Evolutionary conservation across 2,329 filamentous ascomycete genomes (phyloP).

Genomic region (Trichoderma koningii): DNA sequence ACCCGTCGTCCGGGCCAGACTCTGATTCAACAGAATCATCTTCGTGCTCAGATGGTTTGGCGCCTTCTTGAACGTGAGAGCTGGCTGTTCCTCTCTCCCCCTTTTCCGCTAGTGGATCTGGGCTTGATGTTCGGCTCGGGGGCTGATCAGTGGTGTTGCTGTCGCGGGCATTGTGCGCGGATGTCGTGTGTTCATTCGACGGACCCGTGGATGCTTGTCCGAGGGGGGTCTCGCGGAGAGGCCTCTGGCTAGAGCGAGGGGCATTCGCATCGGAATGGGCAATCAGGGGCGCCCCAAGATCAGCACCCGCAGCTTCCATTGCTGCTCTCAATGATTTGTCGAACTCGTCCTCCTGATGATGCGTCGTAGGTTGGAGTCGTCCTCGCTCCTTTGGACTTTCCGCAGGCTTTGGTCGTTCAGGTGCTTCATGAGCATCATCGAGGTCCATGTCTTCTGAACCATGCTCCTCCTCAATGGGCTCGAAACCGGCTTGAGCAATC

Average conservation of each 20-base stretch:
- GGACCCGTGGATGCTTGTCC: no score
- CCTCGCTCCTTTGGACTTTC: not conserved
- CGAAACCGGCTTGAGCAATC: not conserved
- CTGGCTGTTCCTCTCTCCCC: not conserved
- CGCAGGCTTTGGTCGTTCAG: not conserved
- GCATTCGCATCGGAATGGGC: not conserved
- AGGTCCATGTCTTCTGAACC: not conserved
- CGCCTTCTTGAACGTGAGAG: not conserved
- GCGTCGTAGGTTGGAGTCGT: no score
- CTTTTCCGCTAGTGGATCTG: not conserved
- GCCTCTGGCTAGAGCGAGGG: not conserved
- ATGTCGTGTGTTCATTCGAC: not conserved
- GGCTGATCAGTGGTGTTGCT: no score
- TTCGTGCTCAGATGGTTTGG: no score
- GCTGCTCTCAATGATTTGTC: not conserved
- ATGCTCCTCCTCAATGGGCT: not conserved
- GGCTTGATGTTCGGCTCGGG: not conserved
- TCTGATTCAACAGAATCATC: not conserved
- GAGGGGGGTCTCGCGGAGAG: not conserved
- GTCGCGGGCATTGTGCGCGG: no score
- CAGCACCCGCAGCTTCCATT: not conserved
- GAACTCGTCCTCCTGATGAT: no score
- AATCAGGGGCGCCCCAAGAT: accelerated
- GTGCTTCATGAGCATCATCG: not conserved
- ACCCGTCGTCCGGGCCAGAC: not conserved